A percentile compares a stretch with the other conserved stretches of the same genome.
These are phyloP conservation scores for Rhynchospora tenuis DNA, from an alignment of 176 grass and related monocot genomes.

Conservation along the genomic window DNA sequence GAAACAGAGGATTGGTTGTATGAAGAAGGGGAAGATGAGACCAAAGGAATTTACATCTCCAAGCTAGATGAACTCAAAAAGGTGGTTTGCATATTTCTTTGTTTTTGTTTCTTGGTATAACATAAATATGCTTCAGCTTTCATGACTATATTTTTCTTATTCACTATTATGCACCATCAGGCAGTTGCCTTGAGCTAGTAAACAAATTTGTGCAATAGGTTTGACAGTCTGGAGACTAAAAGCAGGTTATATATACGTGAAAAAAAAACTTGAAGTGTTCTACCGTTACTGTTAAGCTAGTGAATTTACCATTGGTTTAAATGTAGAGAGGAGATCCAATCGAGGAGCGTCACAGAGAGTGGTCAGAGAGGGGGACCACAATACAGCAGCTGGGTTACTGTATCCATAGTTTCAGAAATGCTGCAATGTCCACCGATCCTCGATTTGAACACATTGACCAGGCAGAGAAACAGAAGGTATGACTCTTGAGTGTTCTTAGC, in stretches of 20 bases:
- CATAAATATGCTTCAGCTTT: not conserved
- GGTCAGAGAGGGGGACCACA: slow-evolving; percentile 32
- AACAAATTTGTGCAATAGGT: not conserved
- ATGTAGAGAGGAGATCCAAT: slow-evolving; percentile 68
- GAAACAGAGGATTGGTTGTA: slow-evolving; percentile 95
- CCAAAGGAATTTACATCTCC: slow-evolving; percentile 85
- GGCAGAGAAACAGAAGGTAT: slow-evolving; percentile 83
- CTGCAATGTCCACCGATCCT: slow-evolving; percentile 53
- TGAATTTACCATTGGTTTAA: not conserved
- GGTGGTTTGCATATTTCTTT: slow-evolving; percentile 22
- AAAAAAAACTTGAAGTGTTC: not conserved
- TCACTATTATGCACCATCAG: not conserved
- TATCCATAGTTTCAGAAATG: slow-evolving; percentile 77
- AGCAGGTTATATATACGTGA: not conserved
- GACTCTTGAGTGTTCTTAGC: not conserved
- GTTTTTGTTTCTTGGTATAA: not conserved
- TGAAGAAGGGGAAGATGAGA: slow-evolving; percentile 94
- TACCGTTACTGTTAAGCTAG: not conserved
- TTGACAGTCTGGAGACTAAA: not conserved
- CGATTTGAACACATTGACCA: slow-evolving; percentile 88
- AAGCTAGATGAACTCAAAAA: slow-evolving; percentile 91
- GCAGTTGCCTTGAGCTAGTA: not conserved
- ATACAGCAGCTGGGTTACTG: slow-evolving; percentile 51
- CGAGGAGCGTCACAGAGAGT: slow-evolving; percentile 62
- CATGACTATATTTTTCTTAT: not conserved